Evolutionary conservation across 768 basidiomycete genomes (phyloP).

Genomic region (Agaricus blazei): DNA sequence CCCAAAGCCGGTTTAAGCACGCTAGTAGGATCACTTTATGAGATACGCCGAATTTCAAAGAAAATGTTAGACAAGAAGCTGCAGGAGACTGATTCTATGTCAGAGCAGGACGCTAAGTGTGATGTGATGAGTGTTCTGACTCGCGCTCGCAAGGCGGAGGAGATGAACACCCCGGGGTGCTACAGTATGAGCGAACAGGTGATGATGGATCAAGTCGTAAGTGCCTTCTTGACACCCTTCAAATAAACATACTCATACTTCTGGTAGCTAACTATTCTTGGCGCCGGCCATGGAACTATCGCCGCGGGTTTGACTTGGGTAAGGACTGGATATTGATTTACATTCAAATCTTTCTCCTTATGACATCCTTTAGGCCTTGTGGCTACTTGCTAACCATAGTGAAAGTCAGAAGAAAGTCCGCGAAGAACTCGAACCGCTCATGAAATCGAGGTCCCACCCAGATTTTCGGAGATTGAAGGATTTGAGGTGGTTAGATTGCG

Average conservation of each 20-base stretch:
- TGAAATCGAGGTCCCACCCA: slow-evolving; percentile 21
- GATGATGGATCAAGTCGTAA: slow-evolving; percentile 36
- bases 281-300: slow-evolving; percentile 42
- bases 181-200: slow-evolving; percentile 31
- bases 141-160: slow-evolving; percentile 27
- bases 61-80: slow-evolving; percentile 29
- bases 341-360: no score
- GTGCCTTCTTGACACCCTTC: neutral
- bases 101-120: slow-evolving; percentile 26
- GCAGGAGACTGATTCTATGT: slow-evolving; percentile 19
- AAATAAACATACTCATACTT: neutral
- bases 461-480: slow-evolving; percentile 36
- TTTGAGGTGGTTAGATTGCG: slow-evolving; percentile 34
- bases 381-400: slow-evolving; percentile 48
- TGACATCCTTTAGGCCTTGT: slow-evolving; percentile 33
- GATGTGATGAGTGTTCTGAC: slow-evolving; percentile 38
- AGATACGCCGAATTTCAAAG: slow-evolving; percentile 27
- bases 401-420: slow-evolving; percentile 46
- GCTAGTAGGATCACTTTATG: slow-evolving; percentile 26
- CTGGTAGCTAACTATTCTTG: slow-evolving; percentile 40
- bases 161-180: slow-evolving; percentile 16
- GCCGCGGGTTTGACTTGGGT: slow-evolving; percentile 48
- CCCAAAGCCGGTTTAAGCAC: slow-evolving; percentile 9
- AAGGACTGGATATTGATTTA: neutral
- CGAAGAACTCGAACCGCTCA: slow-evolving; percentile 39